Evolutionary conservation across 2,329 filamentous ascomycete genomes (phyloP), one percentile per base, ranked within the genome.

Genomic region (Lomentospora prolificans): DNA sequence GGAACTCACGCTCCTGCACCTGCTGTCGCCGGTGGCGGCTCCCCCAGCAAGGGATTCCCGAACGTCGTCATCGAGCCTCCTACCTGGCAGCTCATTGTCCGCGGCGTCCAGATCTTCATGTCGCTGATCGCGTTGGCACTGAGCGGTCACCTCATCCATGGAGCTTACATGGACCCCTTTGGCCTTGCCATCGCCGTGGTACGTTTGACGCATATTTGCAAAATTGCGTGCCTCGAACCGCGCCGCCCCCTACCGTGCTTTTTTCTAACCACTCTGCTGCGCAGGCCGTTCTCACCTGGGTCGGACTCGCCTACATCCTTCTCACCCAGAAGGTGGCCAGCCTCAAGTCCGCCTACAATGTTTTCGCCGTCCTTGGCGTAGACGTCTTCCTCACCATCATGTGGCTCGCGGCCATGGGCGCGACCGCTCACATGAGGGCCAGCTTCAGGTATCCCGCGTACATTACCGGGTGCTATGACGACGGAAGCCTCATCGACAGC

Each of bases 341-440:
- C 3, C 65, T 71, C 39, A 70, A 64, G 19, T 24, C 55, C 1
- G 61, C 64, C 17, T 77, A 78, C 61, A 71, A 77, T 59, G 67
- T 75, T 57, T 67, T 72, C 59, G 75, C 74, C 41, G 66, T 76
- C 8, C 63, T 78, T 6, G 64, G 64, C 12, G 66, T 78, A 22
- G 75, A 78, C 50, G 67, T 62, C 3, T 63, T 76, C 46, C 66
- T 78, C 64, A 61, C 72, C 50, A 60, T 78, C 56, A 67, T 78
- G 55, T 78, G 76, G 76, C 70, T 78, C 17, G 68, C 72, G 0
- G 68, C 70, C n/a, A 64, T 69, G 61, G 70, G 63, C 31, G 68
- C 72, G 25, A 67, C 67, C 12, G 75, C 75, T 7, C 67, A 70
- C 19, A 65, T 61, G 53, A 70, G 75, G 28, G 66, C 67, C 31